These are phyloP conservation scores for Lophium mytilinum DNA, from an alignment of 495 filamentous ascomycete species.

Conservation along the genomic window DNA sequence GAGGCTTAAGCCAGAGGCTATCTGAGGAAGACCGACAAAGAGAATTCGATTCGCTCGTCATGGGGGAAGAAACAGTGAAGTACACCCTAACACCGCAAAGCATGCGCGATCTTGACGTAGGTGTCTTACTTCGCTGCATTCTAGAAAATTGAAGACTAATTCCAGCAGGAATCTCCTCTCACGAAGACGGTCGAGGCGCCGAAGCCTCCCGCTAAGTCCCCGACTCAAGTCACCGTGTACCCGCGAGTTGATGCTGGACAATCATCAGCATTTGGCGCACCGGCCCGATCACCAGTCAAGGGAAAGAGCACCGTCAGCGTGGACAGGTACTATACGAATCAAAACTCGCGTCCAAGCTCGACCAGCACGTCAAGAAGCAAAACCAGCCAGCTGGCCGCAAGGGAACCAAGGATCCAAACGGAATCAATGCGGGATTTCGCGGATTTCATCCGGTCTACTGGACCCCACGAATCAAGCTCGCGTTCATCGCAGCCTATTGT, in stretches of 20 bases:
- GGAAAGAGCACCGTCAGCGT: not conserved
- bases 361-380: not conserved
- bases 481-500: conserved; percentile 24
- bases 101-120: conserved; percentile 78
- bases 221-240: conserved; percentile 17
- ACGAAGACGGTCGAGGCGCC: conserved; percentile 8
- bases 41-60: conserved; percentile 78
- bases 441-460: conserved; percentile 77
- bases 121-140: conserved; percentile 17
- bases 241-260: conserved; percentile 17
- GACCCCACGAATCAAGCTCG: conserved; percentile 44
- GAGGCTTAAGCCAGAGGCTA: conserved; percentile 19
- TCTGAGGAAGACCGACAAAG: conserved; percentile 43
- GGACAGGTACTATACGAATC: not conserved
- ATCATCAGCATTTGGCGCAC: conserved; percentile 13
- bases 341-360: not conserved
- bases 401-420: conserved; percentile 57
- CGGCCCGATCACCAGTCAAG: not conserved
- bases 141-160: not conserved
- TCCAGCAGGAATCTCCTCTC: conserved; percentile 3
- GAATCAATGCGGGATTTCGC: conserved; percentile 70
- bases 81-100: conserved; percentile 86
- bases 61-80: conserved; percentile 84
- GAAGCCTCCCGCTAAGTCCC: conserved; percentile 4
- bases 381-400: conserved; percentile 32